Base-by-base conservation (phyloP, 192 early-diverging fungal species). In the Pilaira anomala region DNA sequence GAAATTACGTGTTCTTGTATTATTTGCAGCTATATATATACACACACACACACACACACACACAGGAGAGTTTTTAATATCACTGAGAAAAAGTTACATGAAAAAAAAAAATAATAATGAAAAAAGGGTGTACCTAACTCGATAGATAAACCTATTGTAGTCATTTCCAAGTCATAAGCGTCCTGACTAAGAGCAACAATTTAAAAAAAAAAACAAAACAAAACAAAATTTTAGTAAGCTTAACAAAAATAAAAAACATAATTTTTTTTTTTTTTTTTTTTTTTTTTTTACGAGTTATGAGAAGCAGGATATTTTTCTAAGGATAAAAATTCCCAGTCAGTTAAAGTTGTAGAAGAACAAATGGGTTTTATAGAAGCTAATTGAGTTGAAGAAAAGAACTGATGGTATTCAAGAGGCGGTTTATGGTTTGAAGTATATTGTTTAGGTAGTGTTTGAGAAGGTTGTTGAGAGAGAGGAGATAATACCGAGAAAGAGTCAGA, bases 141-240 rank as follows among this genome's bases (percentile, higher is more conserved):
- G 50, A 87, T 84, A 13, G 85, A 82, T 63, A 84, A 64, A 42
- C 76, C 74, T 11, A 85, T 77, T 30, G 83, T 85, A 11, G 77
- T 74, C 83, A 88, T 88, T 53, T 89, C 87, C 21, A 89, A 67
- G 63, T 88, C 87, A 72, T 80, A 87, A 26, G 85, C 85, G 64
- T 88, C 86, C 67, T 89, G 87, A 25, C 87, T 88, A 67, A 22
- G 40, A 40, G 52, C 42, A 58, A 21, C 42, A 51, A 52, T 22
- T 30, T 21, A 39, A 44, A 48, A 33, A 28, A 30, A 42, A 61
- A 57, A n/a, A n/a, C n/a, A n/a, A n/a, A n/a, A n/a, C n/a, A n/a
- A n/a, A n/a, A n/a, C n/a, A n/a, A n/a, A n/a, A n/a, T n/a, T n/a
- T n/a, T n/a, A n/a, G n/a, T n/a, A n/a, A n/a, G n/a, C n/a, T n/a